Evolutionary conservation across 306 rosid species (phyloP), one percentile per base, ranked within the genome.

Genomic region (Cucumis melo): DNA sequence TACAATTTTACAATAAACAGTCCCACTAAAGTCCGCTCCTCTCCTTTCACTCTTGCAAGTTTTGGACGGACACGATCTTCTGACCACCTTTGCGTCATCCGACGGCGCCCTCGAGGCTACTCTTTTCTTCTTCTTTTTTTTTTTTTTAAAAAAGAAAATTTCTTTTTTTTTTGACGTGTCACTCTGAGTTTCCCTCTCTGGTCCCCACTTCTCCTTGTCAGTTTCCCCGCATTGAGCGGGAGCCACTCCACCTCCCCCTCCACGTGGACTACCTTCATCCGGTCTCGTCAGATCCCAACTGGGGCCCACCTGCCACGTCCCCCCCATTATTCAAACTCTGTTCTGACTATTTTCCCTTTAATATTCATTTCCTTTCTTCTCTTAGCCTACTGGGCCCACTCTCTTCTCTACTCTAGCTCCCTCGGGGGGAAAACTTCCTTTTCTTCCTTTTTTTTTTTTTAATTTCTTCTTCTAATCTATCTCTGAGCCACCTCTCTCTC

Each of bases 221-320:
- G 59, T 63, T 74, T 75, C 78, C 83, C 87, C 85, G 84, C 72
- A 27, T 75, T 29, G 79, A 77, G 79, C 79, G 85, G 89, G 85
- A 64, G 84, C 73, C 53, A 41, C 11, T 13, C 36, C 34, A 67
- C 29, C 53, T 66, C 53, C 73, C 1, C 17, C 5, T n/a, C 53
- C 73, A 66, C 73, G 54, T 66, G 32, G 54, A 6, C 19, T 0
- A 34, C 24, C 17, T n/a, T 39, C 50, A 19, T 8, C 27, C 50
- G 8, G 16, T 11, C 27, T 38, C 19, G 29, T 66, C 73, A 66
- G 73, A 66, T 66, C 66, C 17, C 73, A 34, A 11, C 32, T 12
- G 54, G 54, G n/a, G n/a, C 74, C 54, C 53, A 20, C 32, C 6
- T 5, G 76, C 76, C 76, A 72, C 76, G 42, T 72, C 76, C 20